Percentiles rank a stretch among this genome's conserved stretches.
Conservation (phyloP, 2,329 filamentous ascomycete genomes). For the Chaetomium globosum region DNA sequence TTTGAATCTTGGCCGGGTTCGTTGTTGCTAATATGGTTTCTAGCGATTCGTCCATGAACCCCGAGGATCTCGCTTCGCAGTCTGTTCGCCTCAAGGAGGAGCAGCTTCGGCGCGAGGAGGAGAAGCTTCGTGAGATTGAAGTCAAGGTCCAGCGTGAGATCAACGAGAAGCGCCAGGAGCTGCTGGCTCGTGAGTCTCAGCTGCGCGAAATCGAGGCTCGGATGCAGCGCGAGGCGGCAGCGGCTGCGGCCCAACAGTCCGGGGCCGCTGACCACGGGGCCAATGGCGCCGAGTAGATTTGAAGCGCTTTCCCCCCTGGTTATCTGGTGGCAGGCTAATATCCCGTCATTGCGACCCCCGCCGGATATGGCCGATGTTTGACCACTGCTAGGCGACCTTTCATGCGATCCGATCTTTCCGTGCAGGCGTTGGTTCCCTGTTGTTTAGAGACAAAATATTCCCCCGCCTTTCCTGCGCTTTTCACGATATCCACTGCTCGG, state of each 20-base stretch:
- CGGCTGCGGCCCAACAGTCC: constrained; percentile 43
- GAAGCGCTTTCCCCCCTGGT: not conserved
- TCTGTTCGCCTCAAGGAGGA: constrained; percentile 99
- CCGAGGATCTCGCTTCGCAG: constrained; percentile 93
- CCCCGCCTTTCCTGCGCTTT: constrained; percentile 45
- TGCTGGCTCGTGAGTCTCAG: constrained; percentile 95
- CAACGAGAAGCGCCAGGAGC: constrained; percentile 99
- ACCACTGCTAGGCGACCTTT: constrained; percentile 39
- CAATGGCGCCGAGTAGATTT: constrained; percentile 54
- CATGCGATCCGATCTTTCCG: constrained; percentile 51
- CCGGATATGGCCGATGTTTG: constrained; percentile 28
- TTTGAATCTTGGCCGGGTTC: not conserved
- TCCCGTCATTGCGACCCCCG: constrained; percentile 33
- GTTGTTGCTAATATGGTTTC: constrained; percentile 40
- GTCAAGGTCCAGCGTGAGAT: constrained; percentile 99
- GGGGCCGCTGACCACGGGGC: constrained; percentile 46
- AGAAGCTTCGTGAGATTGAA: constrained; percentile 99
- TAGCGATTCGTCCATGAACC: constrained; percentile 90
- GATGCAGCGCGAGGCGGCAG: constrained; percentile 74
- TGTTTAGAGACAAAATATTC: constrained; percentile 51
- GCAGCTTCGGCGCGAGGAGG: constrained; percentile 96
- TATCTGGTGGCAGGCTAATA: constrained; percentile 34
- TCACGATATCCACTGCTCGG: constrained; percentile 38
- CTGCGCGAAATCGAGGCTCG: constrained; percentile 97
- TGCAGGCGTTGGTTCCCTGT: constrained; percentile 54